Conservation (phyloP, 1,284 basidiomycete species). For the Puccinia horiana region DNA sequence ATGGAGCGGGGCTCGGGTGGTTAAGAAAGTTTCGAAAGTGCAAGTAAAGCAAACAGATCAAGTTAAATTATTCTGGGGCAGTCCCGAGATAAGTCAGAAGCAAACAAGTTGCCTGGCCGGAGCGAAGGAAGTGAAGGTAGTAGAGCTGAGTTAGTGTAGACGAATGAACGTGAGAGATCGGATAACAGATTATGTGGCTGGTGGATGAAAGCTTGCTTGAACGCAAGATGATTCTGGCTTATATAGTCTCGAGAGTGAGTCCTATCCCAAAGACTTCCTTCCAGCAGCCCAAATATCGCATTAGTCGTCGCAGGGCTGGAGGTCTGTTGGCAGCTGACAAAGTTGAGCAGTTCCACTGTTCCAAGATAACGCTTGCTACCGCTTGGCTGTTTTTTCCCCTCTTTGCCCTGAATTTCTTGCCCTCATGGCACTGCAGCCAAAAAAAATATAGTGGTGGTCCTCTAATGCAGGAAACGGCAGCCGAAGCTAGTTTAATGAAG, state of each 20-base stretch:
- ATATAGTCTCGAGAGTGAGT: background rate
- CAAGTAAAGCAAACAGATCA: slow-evolving; percentile 20
- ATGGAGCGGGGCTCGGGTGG: background rate
- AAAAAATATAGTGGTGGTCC: background rate
- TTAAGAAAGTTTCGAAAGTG: background rate
- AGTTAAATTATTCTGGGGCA: slow-evolving; percentile 1
- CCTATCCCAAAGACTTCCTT: background rate
- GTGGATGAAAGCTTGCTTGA: background rate
- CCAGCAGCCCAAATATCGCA: background rate
- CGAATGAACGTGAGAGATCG: slow-evolving; percentile 26
- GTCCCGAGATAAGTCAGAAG: background rate
- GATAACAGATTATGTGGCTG: slow-evolving; percentile 20
- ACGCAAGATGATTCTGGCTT: background rate
- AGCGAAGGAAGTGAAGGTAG: slow-evolving; percentile 3
- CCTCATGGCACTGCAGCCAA: background rate
- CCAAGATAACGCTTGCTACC: too few species aligned
- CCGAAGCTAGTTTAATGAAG: background rate
- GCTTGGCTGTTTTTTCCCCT: background rate
- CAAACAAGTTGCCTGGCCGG: slow-evolving; percentile 24
- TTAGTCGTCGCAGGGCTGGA: background rate
- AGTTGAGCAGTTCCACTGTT: too few species aligned
- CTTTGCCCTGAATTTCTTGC: background rate
- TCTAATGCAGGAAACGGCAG: background rate
- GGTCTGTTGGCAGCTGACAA: too few species aligned
- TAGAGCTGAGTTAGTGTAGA: background rate